Conservation (phyloP, 1,284 basidiomycete genomes). For the Apiotrichum mycotoxinovorans region DNA sequence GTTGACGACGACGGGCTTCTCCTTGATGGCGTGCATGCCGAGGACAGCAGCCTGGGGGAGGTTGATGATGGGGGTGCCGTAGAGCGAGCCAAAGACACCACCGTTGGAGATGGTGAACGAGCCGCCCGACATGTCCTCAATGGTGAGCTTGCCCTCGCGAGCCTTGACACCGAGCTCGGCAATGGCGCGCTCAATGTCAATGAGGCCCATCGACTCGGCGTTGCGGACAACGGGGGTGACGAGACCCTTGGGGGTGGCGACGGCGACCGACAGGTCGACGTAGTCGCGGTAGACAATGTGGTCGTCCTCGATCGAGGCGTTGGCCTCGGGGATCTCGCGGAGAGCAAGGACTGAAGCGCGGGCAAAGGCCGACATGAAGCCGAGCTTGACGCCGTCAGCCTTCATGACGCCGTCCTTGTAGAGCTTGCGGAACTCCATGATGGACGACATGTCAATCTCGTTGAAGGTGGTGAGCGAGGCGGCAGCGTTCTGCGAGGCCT, state of each 20-base stretch:
- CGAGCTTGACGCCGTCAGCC: conserved; percentile 91
- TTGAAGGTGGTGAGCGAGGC: conserved; percentile 98
- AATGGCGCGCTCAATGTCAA: conserved; percentile 93
- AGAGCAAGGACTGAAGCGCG: conserved; percentile 81
- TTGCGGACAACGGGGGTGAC: conserved; percentile 96
- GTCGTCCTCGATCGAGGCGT: conserved; percentile 89
- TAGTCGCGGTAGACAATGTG: conserved; percentile 95
- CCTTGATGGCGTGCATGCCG: conserved; percentile 97
- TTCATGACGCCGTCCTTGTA: conserved; percentile 95
- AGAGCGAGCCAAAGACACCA: conserved; percentile 95
- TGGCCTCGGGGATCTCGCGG: conserved; percentile 89
- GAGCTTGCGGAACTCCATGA: conserved; percentile 89
- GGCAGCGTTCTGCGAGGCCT: conserved; percentile 96
- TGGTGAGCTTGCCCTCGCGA: conserved; percentile 85
- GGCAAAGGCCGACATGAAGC: conserved; percentile 97
- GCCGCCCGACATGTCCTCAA: conserved; percentile 96
- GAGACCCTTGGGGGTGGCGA: conserved; percentile 94
- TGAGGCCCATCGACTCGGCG: conserved; percentile 76
- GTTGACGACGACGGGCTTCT: conserved; percentile 85
- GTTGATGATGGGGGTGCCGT: conserved; percentile 97
- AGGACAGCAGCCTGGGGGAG: conserved; percentile 91
- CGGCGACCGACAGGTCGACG: conserved; percentile 90
- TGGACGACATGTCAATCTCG: conserved; percentile 97
- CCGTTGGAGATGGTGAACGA: conserved; percentile 99
- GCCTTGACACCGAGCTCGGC: conserved; percentile 72